Percentiles rank a stretch among this genome's conserved stretches.
Conservation (phyloP, 257 asterid genomes). For the Jaltomata sinuosa region DNA sequence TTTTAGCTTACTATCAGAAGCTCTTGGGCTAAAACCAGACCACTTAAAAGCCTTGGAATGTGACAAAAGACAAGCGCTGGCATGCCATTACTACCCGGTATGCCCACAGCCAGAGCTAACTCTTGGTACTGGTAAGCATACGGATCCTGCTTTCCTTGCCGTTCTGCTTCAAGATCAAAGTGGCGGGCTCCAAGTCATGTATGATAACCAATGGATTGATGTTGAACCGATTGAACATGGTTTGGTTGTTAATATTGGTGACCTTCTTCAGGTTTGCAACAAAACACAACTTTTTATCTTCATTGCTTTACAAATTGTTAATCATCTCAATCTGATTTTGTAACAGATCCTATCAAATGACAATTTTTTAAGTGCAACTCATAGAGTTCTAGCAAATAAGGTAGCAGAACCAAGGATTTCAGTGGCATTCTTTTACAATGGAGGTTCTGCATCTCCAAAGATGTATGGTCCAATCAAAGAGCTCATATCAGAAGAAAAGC, state of each 20-base stretch:
- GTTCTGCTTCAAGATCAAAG: slow-evolving; percentile 53
- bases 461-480: slow-evolving; percentile 46
- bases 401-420: slow-evolving; percentile 64
- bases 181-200: slow-evolving; percentile 64
- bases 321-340: not conserved
- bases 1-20: slow-evolving; percentile 46
- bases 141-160: slow-evolving; percentile 51
- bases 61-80: slow-evolving; percentile 13
- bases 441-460: slow-evolving; percentile 16
- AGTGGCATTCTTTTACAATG: slow-evolving; percentile 47
- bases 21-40: slow-evolving; percentile 45
- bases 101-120: slow-evolving; percentile 66
- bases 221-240: slow-evolving; percentile 41
- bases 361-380: slow-evolving; percentile 49
- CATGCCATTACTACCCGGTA: slow-evolving; percentile 50
- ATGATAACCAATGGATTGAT: slow-evolving; percentile 35
- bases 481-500: slow-evolving; percentile 27
- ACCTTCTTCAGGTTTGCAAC: slow-evolving; percentile 54
- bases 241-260: slow-evolving; percentile 56
- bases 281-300: not conserved
- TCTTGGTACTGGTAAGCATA: slow-evolving; percentile 44
- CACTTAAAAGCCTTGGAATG: slow-evolving; percentile 31
- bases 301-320: not conserved
- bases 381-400: slow-evolving; percentile 51
- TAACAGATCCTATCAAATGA: slow-evolving; percentile 47